A percentile compares a stretch with the other conserved stretches of the same genome.
Conservation (phyloP, 305 asterid genomes). For the Fraxinus dipetala region DNA sequence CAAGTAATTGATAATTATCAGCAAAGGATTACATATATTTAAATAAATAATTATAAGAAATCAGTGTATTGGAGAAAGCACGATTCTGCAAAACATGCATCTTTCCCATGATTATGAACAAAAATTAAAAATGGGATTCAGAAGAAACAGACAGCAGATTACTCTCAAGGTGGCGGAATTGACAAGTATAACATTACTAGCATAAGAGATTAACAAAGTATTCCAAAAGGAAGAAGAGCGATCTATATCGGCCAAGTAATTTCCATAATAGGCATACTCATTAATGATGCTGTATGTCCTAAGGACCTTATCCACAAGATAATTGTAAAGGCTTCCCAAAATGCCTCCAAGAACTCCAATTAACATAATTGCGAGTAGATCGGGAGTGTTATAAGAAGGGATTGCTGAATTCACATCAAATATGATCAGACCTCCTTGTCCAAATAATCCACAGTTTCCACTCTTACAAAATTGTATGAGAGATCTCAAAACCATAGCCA, state of each 20-base stretch:
- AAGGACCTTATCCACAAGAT: constrained; percentile 74
- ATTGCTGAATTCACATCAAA: constrained; percentile 53
- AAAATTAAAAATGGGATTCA: background rate
- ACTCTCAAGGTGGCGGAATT: background rate
- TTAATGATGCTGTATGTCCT: constrained; percentile 70
- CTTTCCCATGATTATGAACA: background rate
- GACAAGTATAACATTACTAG: background rate
- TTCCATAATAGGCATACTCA: constrained; percentile 51
- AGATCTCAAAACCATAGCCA: constrained; percentile 76
- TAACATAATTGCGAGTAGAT: constrained; percentile 70
- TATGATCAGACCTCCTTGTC: constrained; percentile 88
- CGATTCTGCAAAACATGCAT: too few relatives aligned
- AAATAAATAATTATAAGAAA: background rate
- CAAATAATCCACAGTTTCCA: constrained; percentile 87
- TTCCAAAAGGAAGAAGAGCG: background rate
- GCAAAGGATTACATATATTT: constrained; percentile 8
- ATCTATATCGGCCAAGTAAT: background rate
- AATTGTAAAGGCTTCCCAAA: constrained; percentile 78
- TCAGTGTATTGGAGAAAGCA: too few relatives aligned
- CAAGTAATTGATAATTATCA: constrained; percentile 32
- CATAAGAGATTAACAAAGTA: too few relatives aligned
- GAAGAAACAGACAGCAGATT: background rate
- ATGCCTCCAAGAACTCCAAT: constrained; percentile 87
- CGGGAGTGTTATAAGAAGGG: constrained; percentile 61
- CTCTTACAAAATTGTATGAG: constrained; percentile 63